A percentile compares a stretch with the other conserved stretches of the same genome.
phyloP scores from a whole-genome alignment of 331 rosid genomes.

The Quercus phellos region DNA sequence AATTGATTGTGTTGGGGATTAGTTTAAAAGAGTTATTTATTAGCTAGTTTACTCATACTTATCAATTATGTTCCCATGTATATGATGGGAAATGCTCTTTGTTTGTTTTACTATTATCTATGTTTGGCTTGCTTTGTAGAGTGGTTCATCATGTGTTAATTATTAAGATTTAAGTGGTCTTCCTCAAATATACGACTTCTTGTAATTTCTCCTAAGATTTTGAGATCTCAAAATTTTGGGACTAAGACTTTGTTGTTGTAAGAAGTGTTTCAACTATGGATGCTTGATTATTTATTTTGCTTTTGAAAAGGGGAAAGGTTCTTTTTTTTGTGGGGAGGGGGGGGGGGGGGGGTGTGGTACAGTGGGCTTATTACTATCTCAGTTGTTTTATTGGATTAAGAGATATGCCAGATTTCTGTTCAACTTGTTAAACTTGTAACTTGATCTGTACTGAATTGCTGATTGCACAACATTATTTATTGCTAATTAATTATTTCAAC shows the following conservation, averaged over 20 bases:
- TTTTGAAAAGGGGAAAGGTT: no score
- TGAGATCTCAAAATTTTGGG: neutral
- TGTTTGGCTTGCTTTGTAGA: neutral
- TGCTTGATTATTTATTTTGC: no score
- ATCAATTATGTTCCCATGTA: neutral
- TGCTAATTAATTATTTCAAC: neutral
- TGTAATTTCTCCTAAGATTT: neutral
- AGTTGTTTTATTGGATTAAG: neutral
- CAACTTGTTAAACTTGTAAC: neutral
- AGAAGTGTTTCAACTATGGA: no score
- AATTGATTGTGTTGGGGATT: neutral
- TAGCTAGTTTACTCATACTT: no score
- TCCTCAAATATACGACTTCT: neutral
- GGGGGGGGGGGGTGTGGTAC: neutral
- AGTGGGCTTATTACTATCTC: neutral
- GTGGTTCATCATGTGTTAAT: neutral
- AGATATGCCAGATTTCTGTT: no score
- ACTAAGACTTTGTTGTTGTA: no score
- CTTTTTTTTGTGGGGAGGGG: neutral
- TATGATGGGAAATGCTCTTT: neutral
- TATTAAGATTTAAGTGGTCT: neutral
- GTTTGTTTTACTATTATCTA: neutral
- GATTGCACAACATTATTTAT: neutral
- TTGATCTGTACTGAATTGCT: neutral
- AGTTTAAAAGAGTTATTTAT: neutral